phyloP scores from a whole-genome alignment of 164 flowering plant genomes.

The Berberis thunbergii region DNA sequence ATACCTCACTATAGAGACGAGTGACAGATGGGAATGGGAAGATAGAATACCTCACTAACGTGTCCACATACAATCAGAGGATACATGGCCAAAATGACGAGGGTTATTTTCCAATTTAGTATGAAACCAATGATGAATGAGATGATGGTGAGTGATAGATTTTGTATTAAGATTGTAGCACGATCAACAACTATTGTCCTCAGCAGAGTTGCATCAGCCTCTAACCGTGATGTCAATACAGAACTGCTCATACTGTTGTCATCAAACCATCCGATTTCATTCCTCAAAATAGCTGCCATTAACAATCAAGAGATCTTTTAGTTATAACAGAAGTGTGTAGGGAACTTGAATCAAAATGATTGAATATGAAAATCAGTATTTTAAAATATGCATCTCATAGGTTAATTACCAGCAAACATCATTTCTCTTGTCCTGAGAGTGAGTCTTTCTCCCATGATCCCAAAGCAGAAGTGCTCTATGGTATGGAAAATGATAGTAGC shows the following conservation, averaged over 20 bases:
- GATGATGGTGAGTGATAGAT: slow-evolving; percentile 47
- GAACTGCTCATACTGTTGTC: slow-evolving; percentile 59
- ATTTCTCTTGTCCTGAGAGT: slow-evolving; percentile 79
- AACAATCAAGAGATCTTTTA: not conserved
- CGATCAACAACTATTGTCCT: slow-evolving; percentile 78
- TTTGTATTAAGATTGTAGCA: slow-evolving; percentile 69
- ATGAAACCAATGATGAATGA: slow-evolving; percentile 78
- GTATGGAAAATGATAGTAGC: slow-evolving; percentile 54
- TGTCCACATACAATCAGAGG: slow-evolving; percentile 79
- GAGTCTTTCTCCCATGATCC: slow-evolving; percentile 90
- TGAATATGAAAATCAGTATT: not conserved
- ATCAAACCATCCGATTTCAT: slow-evolving; percentile 96
- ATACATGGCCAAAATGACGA: slow-evolving; percentile 73
- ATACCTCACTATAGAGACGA: not conserved
- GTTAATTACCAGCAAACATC: slow-evolving; percentile 72
- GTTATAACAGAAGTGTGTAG: not conserved
- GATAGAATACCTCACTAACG: slow-evolving; percentile 68
- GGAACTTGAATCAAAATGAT: not conserved
- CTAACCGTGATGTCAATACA: slow-evolving; percentile 76
- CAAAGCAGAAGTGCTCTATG: slow-evolving; percentile 66
- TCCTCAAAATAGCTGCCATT: slow-evolving; percentile 72
- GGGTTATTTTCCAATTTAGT: slow-evolving; percentile 88
- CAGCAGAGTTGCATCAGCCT: slow-evolving; percentile 73
- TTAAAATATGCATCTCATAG: not conserved
- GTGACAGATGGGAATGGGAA: no score